A percentile compares a stretch with the other conserved stretches of the same genome.
Evolutionary conservation across 2,329 filamentous ascomycete genomes (phyloP).

Genomic region (Cladorrhinum sp.): DNA sequence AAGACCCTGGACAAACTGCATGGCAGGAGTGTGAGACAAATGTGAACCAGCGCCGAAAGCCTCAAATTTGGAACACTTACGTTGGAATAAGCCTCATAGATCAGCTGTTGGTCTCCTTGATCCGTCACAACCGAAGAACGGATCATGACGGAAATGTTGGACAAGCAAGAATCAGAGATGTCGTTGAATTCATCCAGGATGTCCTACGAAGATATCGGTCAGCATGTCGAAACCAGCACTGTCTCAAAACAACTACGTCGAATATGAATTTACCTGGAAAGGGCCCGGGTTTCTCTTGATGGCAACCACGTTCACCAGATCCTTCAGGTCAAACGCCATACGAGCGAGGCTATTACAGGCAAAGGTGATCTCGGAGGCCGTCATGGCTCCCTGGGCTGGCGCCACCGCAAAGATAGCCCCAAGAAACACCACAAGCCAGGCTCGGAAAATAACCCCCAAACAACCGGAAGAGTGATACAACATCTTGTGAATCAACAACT

Average conservation of each 20-base stretch:
- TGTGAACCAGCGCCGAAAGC: not conserved
- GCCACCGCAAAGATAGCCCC: conserved; percentile 10
- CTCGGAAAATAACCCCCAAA: not conserved
- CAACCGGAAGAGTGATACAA: conserved; percentile 1
- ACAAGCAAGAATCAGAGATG: conserved; percentile 22
- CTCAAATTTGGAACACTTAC: conserved; percentile 1
- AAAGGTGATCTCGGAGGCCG: conserved; percentile 15
- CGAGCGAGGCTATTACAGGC: conserved; percentile 21
- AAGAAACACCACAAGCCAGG: conserved; percentile 9
- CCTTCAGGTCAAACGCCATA: conserved; percentile 23
- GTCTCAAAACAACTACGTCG: not conserved
- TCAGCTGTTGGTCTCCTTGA: conserved; percentile 17
- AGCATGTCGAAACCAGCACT: not conserved
- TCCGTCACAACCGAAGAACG: conserved; percentile 18
- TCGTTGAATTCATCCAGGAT: conserved; percentile 24
- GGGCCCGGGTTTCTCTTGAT: conserved; percentile 18
- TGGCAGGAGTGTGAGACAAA: not conserved
- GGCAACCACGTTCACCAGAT: conserved; percentile 18
- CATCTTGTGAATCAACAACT: conserved; percentile 8
- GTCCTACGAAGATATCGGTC: conserved; percentile 10
- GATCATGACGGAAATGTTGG: conserved; percentile 23
- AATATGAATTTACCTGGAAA: conserved; percentile 16
- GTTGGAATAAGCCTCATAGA: conserved; percentile 24
- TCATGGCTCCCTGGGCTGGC: conserved; percentile 16
- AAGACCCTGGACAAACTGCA: conserved; percentile 21